Conservation (phyloP, 2,329 filamentous ascomycete genomes). For the Cylindrodendrum hubeiense region DNA sequence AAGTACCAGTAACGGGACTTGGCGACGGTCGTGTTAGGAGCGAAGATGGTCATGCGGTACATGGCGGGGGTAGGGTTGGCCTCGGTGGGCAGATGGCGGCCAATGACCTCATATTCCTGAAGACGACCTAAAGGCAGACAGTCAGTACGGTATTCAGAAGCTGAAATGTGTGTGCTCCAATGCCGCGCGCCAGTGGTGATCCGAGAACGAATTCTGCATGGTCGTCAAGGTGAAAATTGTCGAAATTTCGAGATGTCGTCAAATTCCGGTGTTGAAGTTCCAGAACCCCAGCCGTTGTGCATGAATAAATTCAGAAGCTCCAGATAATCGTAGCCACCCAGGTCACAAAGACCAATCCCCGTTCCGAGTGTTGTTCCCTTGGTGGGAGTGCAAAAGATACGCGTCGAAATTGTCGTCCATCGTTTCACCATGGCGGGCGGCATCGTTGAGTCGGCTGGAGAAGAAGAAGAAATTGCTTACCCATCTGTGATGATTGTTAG, state of each 20-base stretch:
- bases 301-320: background rate
- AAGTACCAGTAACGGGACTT: slow-evolving; percentile 99
- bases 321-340: background rate
- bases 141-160: slow-evolving; percentile 46
- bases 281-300: background rate
- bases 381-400: slow-evolving; percentile 11
- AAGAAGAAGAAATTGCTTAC: slow-evolving; percentile 61
- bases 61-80: slow-evolving; percentile 97
- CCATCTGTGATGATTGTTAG: slow-evolving; percentile 67
- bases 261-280: slow-evolving; percentile 13
- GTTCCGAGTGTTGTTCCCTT: slow-evolving; percentile 6
- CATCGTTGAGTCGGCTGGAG: slow-evolving; percentile 39
- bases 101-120: slow-evolving; percentile 99
- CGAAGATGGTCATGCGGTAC: slow-evolving; percentile 99
- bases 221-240: slow-evolving; percentile 3
- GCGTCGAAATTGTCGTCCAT: slow-evolving; percentile 39
- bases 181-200: slow-evolving; percentile 20
- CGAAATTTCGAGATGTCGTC: background rate
- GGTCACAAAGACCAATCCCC: slow-evolving; percentile 20
- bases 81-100: slow-evolving; percentile 98
- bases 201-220: background rate
- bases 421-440: slow-evolving; percentile 38
- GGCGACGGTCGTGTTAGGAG: slow-evolving; percentile 96
- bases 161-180: slow-evolving; percentile 11
- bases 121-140: slow-evolving; percentile 82